Conservation (phyloP, 176 grass and related monocot species). For the maize (Zea mays) region DNA sequence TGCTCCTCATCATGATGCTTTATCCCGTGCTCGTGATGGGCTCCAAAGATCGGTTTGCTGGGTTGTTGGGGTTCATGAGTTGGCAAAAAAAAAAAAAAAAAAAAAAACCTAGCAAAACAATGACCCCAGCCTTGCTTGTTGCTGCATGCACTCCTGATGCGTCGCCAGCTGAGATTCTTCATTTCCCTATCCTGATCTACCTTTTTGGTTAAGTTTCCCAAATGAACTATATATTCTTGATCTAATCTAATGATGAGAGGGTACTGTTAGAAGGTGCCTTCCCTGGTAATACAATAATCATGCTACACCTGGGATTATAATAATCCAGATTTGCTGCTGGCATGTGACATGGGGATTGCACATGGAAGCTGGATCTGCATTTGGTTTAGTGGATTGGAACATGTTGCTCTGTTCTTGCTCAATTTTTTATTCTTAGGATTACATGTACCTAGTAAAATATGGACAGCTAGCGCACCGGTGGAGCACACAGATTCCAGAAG, state of each 20-base stretch:
- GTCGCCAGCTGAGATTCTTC: slow-evolving; percentile 44
- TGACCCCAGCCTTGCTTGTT: neutral
- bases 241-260: slow-evolving; percentile 33
- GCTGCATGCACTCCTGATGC: slow-evolving; percentile 15
- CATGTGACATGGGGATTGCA: slow-evolving; percentile 19
- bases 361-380: slow-evolving; percentile 26
- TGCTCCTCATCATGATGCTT: slow-evolving; percentile 45
- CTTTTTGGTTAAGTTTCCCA: slow-evolving; percentile 49
- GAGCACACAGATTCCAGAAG: neutral
- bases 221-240: neutral
- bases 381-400: slow-evolving; percentile 20
- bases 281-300: slow-evolving; percentile 35
- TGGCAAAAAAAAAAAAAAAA: slow-evolving; percentile 46
- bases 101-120: slow-evolving; percentile 24
- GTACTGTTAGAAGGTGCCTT: slow-evolving; percentile 24
- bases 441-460: slow-evolving; percentile 2
- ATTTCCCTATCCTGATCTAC: slow-evolving; percentile 46
- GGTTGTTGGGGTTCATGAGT: slow-evolving; percentile 79
- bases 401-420: slow-evolving; percentile 22
- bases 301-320: slow-evolving; percentile 37
- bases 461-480: neutral
- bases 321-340: slow-evolving; percentile 15
- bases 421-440: slow-evolving; percentile 3
- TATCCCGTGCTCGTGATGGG: slow-evolving; percentile 48
- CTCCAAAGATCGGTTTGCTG: slow-evolving; percentile 52